Evolutionary conservation across 495 filamentous ascomycete genomes (phyloP).

Genomic region (Lepidopterella palustris): DNA sequence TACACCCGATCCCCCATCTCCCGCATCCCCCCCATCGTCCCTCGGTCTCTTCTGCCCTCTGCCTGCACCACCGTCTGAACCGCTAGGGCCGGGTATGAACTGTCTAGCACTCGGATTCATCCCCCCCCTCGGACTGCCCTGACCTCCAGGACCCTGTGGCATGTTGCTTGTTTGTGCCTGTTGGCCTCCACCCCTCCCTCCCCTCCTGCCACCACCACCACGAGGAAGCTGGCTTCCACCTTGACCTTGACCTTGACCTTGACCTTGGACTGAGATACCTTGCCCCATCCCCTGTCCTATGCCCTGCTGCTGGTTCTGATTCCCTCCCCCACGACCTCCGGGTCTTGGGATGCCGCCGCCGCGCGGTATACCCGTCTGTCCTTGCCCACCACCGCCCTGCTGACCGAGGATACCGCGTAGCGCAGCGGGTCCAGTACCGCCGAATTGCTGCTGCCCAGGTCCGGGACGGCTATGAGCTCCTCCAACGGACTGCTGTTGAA

Average conservation of each 20-base stretch:
- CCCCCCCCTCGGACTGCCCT: background rate
- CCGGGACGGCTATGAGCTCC: background rate
- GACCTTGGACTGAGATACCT: too few relatives aligned
- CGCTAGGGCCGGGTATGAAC: slow-evolving; percentile 3
- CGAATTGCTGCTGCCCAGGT: slow-evolving; percentile 2
- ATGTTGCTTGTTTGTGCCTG: background rate
- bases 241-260: background rate
- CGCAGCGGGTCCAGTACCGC: slow-evolving; percentile 31
- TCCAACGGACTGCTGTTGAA: slow-evolving; percentile 6
- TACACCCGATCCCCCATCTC: too few relatives aligned
- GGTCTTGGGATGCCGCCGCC: slow-evolving; percentile 22
- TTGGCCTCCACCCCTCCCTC: slow-evolving; percentile 1
- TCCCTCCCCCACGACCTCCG: slow-evolving; percentile 11
- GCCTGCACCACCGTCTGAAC: background rate
- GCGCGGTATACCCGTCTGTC: slow-evolving; percentile 15
- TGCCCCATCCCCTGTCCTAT: too few relatives aligned
- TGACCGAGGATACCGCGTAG: slow-evolving; percentile 26
- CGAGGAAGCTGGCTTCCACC: slow-evolving; percentile 5
- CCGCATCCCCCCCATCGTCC: slow-evolving; percentile 1
- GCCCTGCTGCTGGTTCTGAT: slow-evolving; percentile 14
- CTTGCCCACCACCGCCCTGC: too few relatives aligned
- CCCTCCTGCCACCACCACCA: background rate
- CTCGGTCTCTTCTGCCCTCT: background rate
- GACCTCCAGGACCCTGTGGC: background rate
- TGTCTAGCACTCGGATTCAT: slow-evolving; percentile 14